Evolutionary conservation across 2,329 filamentous ascomycete species (phyloP).

Genomic region (Orbilia javanica): DNA sequence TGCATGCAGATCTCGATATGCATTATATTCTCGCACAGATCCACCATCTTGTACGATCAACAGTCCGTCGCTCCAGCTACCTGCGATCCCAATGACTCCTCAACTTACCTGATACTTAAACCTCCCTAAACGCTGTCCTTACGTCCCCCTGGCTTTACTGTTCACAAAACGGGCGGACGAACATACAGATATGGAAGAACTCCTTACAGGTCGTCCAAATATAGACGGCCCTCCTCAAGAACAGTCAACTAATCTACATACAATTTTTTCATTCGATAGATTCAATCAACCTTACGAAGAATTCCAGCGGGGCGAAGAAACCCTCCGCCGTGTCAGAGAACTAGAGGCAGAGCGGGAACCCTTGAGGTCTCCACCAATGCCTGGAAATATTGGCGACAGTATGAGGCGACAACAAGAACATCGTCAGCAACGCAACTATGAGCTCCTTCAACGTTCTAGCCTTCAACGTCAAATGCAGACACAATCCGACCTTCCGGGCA

Average conservation of each 20-base stretch:
- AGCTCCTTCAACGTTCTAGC: slow-evolving; percentile 38
- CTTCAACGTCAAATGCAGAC: slow-evolving; percentile 45
- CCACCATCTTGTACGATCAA: background rate
- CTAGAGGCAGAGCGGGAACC: slow-evolving; percentile 49
- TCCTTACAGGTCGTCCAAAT: no score
- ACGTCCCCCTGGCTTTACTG: no score
- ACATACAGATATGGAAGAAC: no score
- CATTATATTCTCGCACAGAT: no score
- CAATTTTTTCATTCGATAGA: background rate
- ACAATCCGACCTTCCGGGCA: slow-evolving; percentile 1
- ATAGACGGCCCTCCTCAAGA: background rate
- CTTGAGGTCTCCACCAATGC: slow-evolving; percentile 21
- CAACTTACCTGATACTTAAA: background rate
- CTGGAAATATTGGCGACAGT: slow-evolving; percentile 5
- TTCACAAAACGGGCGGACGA: no score
- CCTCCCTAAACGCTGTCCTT: no score
- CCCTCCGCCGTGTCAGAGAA: slow-evolving; percentile 24
- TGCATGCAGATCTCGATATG: background rate
- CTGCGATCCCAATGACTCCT: background rate
- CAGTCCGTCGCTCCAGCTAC: background rate
- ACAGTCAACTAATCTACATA: background rate
- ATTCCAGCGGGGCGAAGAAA: slow-evolving; percentile 31
- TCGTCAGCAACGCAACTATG: slow-evolving; percentile 41
- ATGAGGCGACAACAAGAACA: slow-evolving; percentile 48
- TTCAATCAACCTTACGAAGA: slow-evolving; percentile 34